Conservation (phyloP, 352 stramenopile genomes). For the Pythium grandisporangium region DNA sequence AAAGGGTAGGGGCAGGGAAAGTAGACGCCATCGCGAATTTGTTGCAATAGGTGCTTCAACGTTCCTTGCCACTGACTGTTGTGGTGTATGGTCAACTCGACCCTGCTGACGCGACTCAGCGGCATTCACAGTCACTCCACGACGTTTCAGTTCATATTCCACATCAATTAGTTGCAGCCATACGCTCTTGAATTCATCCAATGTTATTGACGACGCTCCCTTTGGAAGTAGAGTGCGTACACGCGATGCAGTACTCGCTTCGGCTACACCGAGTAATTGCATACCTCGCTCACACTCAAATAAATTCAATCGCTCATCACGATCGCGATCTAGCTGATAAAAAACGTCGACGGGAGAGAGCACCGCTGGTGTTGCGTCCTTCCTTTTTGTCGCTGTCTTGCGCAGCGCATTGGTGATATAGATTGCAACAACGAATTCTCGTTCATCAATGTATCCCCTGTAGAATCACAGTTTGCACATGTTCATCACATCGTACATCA, state of each 20-base stretch:
- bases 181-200: slow-evolving; percentile 47
- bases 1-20: neutral
- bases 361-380: slow-evolving; percentile 1
- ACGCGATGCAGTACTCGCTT: slow-evolving; percentile 5
- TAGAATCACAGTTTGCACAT: neutral
- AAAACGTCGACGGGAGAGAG: slow-evolving; percentile 53
- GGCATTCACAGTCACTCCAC: slow-evolving; percentile 10
- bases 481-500: neutral
- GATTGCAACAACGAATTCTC: slow-evolving; percentile 62
- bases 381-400: slow-evolving; percentile 3
- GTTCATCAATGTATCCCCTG: slow-evolving; percentile 59
- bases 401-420: slow-evolving; percentile 72
- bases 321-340: slow-evolving; percentile 46
- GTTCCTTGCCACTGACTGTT: too few species aligned
- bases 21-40: too few species aligned
- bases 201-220: slow-evolving; percentile 17
- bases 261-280: slow-evolving; percentile 26
- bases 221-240: slow-evolving; percentile 21
- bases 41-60: neutral
- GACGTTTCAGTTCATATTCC: slow-evolving; percentile 27
- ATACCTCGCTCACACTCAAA: slow-evolving; percentile 67
- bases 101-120: neutral
- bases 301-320: slow-evolving; percentile 41
- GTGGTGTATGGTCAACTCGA: neutral
- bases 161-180: slow-evolving; percentile 47